Percentiles rank a stretch among this genome's conserved stretches.
phyloP scores from a whole-genome alignment of 2,329 filamentous ascomycete species.

The Cladosporium oxysporum region DNA sequence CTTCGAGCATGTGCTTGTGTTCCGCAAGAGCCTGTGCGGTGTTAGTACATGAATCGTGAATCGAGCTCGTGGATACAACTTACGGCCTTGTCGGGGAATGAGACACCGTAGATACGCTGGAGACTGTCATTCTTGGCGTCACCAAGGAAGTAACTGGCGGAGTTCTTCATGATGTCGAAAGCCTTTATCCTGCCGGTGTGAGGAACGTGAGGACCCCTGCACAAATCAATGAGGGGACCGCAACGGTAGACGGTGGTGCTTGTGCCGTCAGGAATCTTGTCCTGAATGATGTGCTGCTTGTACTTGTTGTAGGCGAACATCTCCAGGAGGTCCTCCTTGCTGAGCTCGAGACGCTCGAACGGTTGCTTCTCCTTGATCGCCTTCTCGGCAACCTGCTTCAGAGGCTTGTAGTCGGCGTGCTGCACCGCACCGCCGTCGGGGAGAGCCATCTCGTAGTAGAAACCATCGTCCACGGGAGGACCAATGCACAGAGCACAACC shows the following conservation, averaged over 20 bases:
- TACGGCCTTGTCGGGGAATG: conserved; percentile 94
- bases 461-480: conserved; percentile 85
- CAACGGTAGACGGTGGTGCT: conserved; percentile 93
- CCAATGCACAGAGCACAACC: conserved; percentile 92
- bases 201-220: conserved; percentile 90
- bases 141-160: conserved; percentile 87
- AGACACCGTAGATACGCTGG: conserved; percentile 94
- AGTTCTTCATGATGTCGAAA: conserved; percentile 89
- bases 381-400: conserved; percentile 76
- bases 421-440: conserved; percentile 71
- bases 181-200: conserved; percentile 92
- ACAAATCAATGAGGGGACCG: conserved; percentile 91
- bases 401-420: conserved; percentile 76
- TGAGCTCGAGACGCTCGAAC: conserved; percentile 85
- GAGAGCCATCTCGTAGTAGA: conserved; percentile 96
- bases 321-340: conserved; percentile 87
- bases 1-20: conserved; percentile 92
- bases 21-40: conserved; percentile 61
- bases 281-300: conserved; percentile 96
- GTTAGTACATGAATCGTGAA: not conserved
- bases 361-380: conserved; percentile 96
- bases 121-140: conserved; percentile 92
- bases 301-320: conserved; percentile 99
- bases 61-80: conserved; percentile 36
- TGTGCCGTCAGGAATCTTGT: conserved; percentile 85